Percentiles rank a stretch among this genome's conserved stretches.
Conservation (phyloP, 148 eudicot genomes). For the Dianthus caryophyllus region DNA sequence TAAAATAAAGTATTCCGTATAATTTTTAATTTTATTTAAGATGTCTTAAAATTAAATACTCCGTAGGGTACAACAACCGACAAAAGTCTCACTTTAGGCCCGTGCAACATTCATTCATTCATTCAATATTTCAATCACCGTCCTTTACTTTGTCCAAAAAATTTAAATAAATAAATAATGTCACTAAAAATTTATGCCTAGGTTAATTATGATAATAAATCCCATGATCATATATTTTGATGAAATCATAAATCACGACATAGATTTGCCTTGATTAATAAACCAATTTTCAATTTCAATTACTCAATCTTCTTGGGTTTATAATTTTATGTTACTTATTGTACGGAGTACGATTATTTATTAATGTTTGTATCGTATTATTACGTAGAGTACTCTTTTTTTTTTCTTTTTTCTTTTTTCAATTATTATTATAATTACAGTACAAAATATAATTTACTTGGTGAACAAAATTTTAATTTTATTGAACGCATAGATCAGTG, state of each 20-base stretch:
- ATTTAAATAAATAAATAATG: background rate
- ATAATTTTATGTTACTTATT: too few species aligned
- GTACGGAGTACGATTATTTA: too few species aligned
- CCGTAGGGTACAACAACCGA: background rate
- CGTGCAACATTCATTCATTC: constrained; percentile 25
- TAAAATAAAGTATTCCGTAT: too few species aligned
- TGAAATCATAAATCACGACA: constrained; percentile 22
- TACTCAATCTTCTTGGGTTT: too few species aligned
- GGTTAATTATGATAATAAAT: too few species aligned
- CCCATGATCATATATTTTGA: constrained; percentile 2
- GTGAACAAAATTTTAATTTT: too few species aligned
- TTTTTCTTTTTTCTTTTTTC: too few species aligned
- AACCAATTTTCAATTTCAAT: background rate
- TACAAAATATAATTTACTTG: too few species aligned
- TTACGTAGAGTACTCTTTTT: too few species aligned
- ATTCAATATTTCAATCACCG: constrained; percentile 23
- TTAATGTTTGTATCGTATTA: too few species aligned
- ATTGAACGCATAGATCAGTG: too few species aligned
- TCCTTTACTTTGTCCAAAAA: background rate
- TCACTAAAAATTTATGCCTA: background rate
- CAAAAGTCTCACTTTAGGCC: constrained; percentile 14
- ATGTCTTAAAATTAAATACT: background rate
- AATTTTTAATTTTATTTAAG: background rate
- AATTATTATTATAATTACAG: too few species aligned
- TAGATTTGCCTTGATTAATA: constrained; percentile 21